Evolutionary conservation across 2,329 filamentous ascomycete genomes (phyloP).

Genomic region (Diaporthe sp.): DNA sequence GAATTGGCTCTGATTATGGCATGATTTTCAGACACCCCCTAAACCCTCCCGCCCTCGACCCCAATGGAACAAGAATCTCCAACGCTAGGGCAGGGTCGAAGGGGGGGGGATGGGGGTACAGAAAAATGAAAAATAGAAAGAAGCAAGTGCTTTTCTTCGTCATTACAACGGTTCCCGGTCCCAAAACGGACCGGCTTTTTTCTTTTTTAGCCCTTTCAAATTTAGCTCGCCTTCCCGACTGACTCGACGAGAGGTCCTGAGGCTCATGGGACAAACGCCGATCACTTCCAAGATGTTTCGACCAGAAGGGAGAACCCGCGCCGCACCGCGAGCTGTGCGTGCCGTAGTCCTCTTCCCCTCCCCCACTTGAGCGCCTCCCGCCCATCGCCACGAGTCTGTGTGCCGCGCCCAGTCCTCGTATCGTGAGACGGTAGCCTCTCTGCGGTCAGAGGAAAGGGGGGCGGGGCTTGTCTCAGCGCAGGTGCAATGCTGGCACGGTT

Average conservation of each 20-base stretch:
- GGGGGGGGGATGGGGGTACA: background rate
- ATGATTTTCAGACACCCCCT: constrained; percentile 18
- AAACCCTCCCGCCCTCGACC: background rate
- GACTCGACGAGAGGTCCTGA: background rate
- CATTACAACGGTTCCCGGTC: constrained; percentile 24
- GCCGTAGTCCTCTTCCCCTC: background rate
- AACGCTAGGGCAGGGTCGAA: background rate
- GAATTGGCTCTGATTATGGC: constrained; percentile 19
- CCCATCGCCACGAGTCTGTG: constrained; percentile 22
- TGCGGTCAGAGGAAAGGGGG: constrained; percentile 18
- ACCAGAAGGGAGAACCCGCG: constrained; percentile 9
- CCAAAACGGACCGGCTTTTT: constrained; percentile 14
- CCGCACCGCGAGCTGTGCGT: constrained; percentile 24
- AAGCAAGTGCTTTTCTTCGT: constrained; percentile 3
- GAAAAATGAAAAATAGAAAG: background rate
- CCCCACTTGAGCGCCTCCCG: constrained; percentile 8
- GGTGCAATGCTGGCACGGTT: background rate
- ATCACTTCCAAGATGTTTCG: constrained; percentile 20
- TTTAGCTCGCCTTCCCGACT: background rate
- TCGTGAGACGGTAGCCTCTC: constrained; percentile 30
- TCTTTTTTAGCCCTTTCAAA: constrained; percentile 11
- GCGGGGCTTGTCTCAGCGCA: constrained; percentile 9
- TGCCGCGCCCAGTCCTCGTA: constrained; percentile 31
- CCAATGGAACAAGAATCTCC: background rate
- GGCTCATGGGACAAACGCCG: background rate